A percentile compares a stretch with the other conserved stretches of the same genome.
phyloP scores from a whole-genome alignment of 1,284 basidiomycete species.

The Hymenochaete sp. region DNA sequence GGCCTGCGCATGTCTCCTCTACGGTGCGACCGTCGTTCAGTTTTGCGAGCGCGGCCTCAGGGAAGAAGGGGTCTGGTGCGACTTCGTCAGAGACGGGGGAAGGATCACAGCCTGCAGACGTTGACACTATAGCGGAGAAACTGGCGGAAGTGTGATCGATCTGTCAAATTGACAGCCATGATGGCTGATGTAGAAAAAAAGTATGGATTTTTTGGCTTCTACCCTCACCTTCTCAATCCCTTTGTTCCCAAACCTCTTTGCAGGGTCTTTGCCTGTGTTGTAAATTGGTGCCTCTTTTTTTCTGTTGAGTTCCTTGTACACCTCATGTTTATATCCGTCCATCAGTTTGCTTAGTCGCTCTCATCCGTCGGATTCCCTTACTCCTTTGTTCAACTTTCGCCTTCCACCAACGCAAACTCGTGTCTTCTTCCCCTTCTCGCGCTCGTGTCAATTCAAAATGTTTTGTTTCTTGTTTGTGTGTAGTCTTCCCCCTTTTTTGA shows the following conservation, averaged over 20 bases:
- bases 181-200: too few species aligned
- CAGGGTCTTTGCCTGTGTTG: neutral
- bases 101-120: slow-evolving; percentile 25
- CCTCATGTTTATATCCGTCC: neutral
- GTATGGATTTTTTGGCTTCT: neutral
- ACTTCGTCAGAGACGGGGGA: slow-evolving; percentile 23
- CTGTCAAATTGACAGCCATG: slow-evolving; percentile 29
- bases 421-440: too few species aligned
- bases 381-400: too few species aligned
- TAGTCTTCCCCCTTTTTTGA: too few species aligned
- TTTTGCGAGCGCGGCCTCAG: slow-evolving; percentile 56
- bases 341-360: slow-evolving; percentile 2
- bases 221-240: neutral
- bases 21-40: slow-evolving; percentile 58
- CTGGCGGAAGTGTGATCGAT: slow-evolving; percentile 35
- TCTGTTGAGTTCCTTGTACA: neutral
- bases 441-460: too few species aligned
- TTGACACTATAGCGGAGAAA: slow-evolving; percentile 30
- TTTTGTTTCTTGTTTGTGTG: too few species aligned
- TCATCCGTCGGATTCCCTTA: neutral
- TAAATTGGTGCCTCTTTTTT: neutral
- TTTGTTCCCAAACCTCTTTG: neutral
- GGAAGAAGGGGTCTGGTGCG: slow-evolving; percentile 24
- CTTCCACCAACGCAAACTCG: too few species aligned
- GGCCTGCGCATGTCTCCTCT: slow-evolving; percentile 26